Base-by-base conservation (phyloP, 2,329 filamentous ascomycete genomes). In the Penicillium sp. region DNA sequence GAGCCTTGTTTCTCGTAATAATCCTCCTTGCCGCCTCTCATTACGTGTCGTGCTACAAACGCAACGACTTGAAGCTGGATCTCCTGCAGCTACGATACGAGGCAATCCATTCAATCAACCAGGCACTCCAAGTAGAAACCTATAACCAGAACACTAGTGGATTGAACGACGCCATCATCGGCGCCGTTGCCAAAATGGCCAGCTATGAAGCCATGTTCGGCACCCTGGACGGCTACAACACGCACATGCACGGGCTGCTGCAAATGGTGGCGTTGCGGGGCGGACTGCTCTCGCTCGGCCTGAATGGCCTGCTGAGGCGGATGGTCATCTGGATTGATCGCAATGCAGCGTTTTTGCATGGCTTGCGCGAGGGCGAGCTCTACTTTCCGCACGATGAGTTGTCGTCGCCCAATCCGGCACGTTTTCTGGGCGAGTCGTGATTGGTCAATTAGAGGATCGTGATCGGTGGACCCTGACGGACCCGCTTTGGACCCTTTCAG, bases 121-220 rank as follows among this genome's bases (percentile, higher is more conserved):
- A 66, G 5, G 68, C 69, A 9, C 65, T 80, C 28, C 24, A 30
- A 16, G 11, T 26, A 16, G 51, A 53, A 30, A 45, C 51, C 16
- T 21, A 28, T n/a, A 18, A 33, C 18, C 18, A 21, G 23, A 38
- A 33, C 9, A n/a, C 6, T 11, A 33, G 40, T 24, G 7, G 6
- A 14, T 64, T 72, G 6, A 74, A 66, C 58, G 77, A 81, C 61
- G 72, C 72, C 14, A 59, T 80, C 30, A 72, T 81, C 51, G 76
- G 74, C 8, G 78, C 79, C 2, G 77, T 80, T 3, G 77, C 76
- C 33, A 78, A 79, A 60, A 78, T 82, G 77, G 79, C 78, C 9
- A 76, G 74, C 59, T 81, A 79, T 63, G 79, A 82, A 62, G 77
- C 78, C n/a, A 75, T 80, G 59, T 79, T 76, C 60, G 78, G 79